phyloP scores from a whole-genome alignment of 2,329 filamentous ascomycete genomes.

The Xylariomycetidae sp. region DNA sequence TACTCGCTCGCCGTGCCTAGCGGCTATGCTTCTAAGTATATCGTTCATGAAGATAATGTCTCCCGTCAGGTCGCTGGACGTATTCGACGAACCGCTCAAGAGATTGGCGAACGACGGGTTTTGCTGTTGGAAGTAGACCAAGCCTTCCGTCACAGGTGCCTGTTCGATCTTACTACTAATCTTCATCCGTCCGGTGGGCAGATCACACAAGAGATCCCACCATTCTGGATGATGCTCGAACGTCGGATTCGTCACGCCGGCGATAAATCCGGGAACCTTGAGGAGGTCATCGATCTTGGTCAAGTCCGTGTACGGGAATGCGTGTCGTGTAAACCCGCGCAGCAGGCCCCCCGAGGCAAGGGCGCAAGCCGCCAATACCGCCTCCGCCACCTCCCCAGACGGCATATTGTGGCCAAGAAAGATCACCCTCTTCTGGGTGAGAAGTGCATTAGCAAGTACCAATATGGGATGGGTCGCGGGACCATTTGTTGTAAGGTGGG shows the following conservation, averaged over 20 bases:
- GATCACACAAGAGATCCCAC: slow-evolving; percentile 96
- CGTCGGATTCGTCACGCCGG: slow-evolving; percentile 93
- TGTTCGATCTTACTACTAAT: slow-evolving; percentile 85
- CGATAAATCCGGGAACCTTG: slow-evolving; percentile 95
- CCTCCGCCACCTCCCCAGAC: slow-evolving; percentile 92
- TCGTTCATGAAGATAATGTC: slow-evolving; percentile 86
- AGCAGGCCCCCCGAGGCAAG: slow-evolving; percentile 88
- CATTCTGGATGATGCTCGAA: slow-evolving; percentile 94
- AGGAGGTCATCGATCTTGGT: slow-evolving; percentile 96
- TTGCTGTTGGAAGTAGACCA: slow-evolving; percentile 82
- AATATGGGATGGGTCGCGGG: slow-evolving; percentile 89
- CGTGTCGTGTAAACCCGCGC: slow-evolving; percentile 88
- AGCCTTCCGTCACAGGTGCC: slow-evolving; percentile 75
- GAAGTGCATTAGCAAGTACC: slow-evolving; percentile 84
- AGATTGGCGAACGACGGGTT: slow-evolving; percentile 51
- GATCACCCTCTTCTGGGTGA: slow-evolving; percentile 94
- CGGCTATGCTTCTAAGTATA: slow-evolving; percentile 74
- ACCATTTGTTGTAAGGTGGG: slow-evolving; percentile 89
- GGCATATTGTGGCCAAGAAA: slow-evolving; percentile 94
- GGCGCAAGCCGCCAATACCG: slow-evolving; percentile 94
- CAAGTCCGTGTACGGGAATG: slow-evolving; percentile 95
- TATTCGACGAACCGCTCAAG: slow-evolving; percentile 30
- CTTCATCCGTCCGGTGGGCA: slow-evolving; percentile 87
- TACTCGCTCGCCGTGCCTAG: slow-evolving; percentile 81
- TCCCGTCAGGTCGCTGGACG: slow-evolving; percentile 63